phyloP scores from a whole-genome alignment of 2,329 filamentous ascomycete genomes.

The Aspergillus ochraceoroseus region DNA sequence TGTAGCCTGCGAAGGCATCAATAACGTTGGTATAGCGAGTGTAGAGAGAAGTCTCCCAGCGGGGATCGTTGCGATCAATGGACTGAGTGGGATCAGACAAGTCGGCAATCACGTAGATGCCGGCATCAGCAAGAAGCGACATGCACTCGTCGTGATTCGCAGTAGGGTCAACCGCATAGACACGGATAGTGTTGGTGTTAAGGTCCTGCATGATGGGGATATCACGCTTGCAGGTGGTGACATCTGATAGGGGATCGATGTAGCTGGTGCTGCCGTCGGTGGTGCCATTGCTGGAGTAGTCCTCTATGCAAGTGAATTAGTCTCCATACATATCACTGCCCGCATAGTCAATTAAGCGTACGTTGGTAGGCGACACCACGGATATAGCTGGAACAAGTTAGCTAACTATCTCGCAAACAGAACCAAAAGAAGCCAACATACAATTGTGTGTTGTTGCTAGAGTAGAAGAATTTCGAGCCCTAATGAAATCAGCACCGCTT shows the following conservation, averaged over 20 bases:
- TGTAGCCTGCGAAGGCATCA: conserved; percentile 71
- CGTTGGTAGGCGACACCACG: conserved; percentile 88
- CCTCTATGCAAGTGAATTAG: conserved; percentile 47
- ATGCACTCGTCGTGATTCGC: conserved; percentile 77
- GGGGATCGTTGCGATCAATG: conserved; percentile 73
- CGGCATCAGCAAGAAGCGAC: conserved; percentile 69
- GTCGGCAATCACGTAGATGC: conserved; percentile 93
- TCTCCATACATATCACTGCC: too few species aligned
- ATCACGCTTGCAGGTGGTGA: conserved; percentile 68
- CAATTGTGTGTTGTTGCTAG: conserved; percentile 69
- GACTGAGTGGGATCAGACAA: conserved; percentile 73
- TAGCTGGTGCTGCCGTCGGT: conserved; percentile 54
- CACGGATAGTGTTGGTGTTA: conserved; percentile 83
- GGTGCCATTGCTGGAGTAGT: conserved; percentile 55
- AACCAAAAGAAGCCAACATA: conserved; percentile 33
- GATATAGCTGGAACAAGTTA: conserved; percentile 58
- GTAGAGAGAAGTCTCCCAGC: conserved; percentile 74
- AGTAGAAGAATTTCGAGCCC: conserved; percentile 82
- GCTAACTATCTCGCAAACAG: neutral
- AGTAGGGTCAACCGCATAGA: conserved; percentile 81
- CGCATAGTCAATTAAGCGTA: too few species aligned
- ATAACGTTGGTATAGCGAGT: conserved; percentile 75
- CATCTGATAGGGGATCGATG: conserved; percentile 74
- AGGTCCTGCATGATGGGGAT: conserved; percentile 72
- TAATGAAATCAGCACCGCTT: conserved; percentile 27